Conservation (phyloP, 75 land plant species). For the Selaginella moellendorffii region DNA sequence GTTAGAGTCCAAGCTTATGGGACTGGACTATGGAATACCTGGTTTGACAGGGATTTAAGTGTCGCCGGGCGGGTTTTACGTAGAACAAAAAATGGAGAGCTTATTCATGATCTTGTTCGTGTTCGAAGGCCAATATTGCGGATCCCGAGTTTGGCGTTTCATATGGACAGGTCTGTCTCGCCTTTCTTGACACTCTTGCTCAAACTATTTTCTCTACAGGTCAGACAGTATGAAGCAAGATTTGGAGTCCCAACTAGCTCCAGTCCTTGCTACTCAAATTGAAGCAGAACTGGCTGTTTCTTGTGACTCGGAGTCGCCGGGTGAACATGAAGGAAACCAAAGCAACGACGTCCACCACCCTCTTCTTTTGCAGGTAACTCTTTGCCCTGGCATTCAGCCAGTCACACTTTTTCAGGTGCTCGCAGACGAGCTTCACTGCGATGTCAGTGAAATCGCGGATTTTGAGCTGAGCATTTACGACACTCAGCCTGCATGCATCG, state of each 20-base stretch:
- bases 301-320: conserved; percentile 19
- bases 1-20: background rate
- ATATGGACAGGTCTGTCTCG: background rate
- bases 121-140: conserved; percentile 2
- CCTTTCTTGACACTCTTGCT: background rate
- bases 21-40: conserved; percentile 10
- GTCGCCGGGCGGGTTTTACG: conserved; percentile 4
- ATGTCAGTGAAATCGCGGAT: conserved; percentile 11
- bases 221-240: conserved; percentile 14
- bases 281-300: conserved; percentile 22
- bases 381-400: background rate
- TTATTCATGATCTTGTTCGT: background rate
- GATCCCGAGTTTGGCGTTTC: background rate
- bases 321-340: conserved; percentile 18
- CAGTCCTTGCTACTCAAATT: conserved; percentile 19
- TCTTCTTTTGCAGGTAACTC: background rate
- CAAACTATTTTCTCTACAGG: background rate
- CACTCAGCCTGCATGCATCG: conserved; percentile 4
- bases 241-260: conserved; percentile 17
- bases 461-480: conserved; percentile 5
- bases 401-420: background rate
- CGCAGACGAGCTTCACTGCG: conserved; percentile 3
- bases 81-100: conserved; percentile 8
- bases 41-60: conserved; percentile 9
- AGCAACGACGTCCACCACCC: conserved; percentile 12